Evolutionary conservation across 140 eudicot species (phyloP).

Genomic region (Senecio squalidus): DNA sequence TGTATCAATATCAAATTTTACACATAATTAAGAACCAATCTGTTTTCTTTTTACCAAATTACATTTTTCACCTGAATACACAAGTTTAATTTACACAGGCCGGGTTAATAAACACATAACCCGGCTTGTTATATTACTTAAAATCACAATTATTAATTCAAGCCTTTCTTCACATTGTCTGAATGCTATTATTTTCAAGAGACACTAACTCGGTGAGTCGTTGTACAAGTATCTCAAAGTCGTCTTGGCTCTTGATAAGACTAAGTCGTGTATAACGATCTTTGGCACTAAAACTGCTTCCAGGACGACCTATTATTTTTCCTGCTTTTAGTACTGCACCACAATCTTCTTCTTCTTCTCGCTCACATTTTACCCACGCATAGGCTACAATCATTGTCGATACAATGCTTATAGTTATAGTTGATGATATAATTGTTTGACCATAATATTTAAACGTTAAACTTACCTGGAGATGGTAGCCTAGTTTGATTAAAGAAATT

Average conservation of each 20-base stretch:
- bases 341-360: constrained; percentile 9
- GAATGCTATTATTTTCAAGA: not conserved
- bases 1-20: too few species aligned
- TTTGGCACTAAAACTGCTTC: constrained; percentile 1
- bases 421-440: too few species aligned
- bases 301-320: not conserved
- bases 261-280: constrained; percentile 10
- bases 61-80: too few species aligned
- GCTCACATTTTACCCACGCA: constrained; percentile 20
- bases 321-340: constrained; percentile 6
- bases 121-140: not conserved
- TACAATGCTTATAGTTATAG: not conserved
- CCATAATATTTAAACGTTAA: too few species aligned
- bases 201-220: constrained; percentile 5
- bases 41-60: too few species aligned
- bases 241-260: constrained; percentile 10
- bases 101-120: too few species aligned
- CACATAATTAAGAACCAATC: too few species aligned
- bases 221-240: constrained; percentile 10
- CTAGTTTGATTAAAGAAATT: constrained; percentile 13
- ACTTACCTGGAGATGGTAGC: constrained; percentile 13
- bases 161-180: not conserved
- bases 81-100: too few species aligned
- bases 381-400: constrained; percentile 3
- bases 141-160: not conserved